Evolutionary conservation across 164 flowering plant genomes (phyloP), one percentile per base, ranked within the genome.

Genomic region (Protea cynaroides): DNA sequence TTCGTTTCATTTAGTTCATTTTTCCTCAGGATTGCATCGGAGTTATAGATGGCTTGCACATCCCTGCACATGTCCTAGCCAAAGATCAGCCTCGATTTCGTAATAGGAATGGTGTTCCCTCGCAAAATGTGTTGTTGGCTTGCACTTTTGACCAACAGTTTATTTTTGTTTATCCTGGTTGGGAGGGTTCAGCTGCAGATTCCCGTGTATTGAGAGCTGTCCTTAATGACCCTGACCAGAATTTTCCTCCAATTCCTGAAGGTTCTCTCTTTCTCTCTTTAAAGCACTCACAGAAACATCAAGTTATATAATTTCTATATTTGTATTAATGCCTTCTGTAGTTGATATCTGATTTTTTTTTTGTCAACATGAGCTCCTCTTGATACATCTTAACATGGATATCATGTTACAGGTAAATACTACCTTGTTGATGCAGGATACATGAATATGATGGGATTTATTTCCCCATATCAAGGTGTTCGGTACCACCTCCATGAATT

Each of bases 181-280:
- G 96, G 96, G 96, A 89, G 73, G 96, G 96, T 17, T 87, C 91
- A 50, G 89, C 79, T 59, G 65, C 81, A 43, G 93, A 86, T 77
- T 86, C 93, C 25, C 86, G 83, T 19, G 81, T 89, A 21, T 67
- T 89, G 58, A 75, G 80, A 77, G 86, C 87, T 8, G 90, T 85
- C 38, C 82, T 89, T 17, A 78, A 76, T 63, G 84, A 87, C 65
- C 90, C 90, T 24, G 84, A 86, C 66, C 90, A 87, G 76, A 86
- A 88, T 71, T 88, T 88, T 51, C 93, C 92, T 23, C 71, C 24
- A 21, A 75, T 87, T 25, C 90, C 88, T 22, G 79, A 84, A 81
- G 97, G 96, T 91, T 49, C 9, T 54, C 22, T 17, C 13, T 53
- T 14, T 40, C 56, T 15, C 40, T 34, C 2, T 21, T 8, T n/a